Percentiles rank a stretch among this genome's conserved stretches.
These are phyloP conservation scores for Yarrowia keelungensis DNA, from an alignment of 805 yeast species.

Conservation along the genomic window DNA sequence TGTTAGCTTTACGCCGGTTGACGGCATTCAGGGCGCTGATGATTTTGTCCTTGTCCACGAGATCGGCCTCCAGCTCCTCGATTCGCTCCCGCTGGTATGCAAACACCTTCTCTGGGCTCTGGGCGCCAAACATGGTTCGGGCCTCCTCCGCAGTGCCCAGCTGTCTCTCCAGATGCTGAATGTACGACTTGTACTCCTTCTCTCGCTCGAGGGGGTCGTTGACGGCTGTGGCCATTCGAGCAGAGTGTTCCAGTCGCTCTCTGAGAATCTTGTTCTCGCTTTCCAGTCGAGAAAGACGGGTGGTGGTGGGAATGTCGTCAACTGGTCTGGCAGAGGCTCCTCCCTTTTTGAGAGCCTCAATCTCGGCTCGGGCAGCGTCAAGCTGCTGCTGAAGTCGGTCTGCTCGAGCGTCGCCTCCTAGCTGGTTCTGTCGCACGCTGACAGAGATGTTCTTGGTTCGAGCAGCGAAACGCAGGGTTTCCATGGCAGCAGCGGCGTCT, in stretches of 20 bases:
- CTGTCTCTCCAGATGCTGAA: constrained; percentile 64
- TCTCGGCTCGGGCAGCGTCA: constrained; percentile 65
- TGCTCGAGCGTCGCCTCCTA: constrained; percentile 57
- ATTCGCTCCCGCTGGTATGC: constrained; percentile 74
- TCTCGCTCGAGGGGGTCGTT: constrained; percentile 38
- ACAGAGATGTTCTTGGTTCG: constrained; percentile 86
- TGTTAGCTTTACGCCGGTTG: constrained; percentile 60
- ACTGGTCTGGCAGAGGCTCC: constrained; percentile 4
- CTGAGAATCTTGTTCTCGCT: constrained; percentile 71
- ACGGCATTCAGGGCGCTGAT: constrained; percentile 76
- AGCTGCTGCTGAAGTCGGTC: constrained; percentile 64
- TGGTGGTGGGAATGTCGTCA: constrained; percentile 41
- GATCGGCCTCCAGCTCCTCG: constrained; percentile 62
- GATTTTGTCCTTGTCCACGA: constrained; percentile 78
- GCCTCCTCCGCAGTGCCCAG: constrained; percentile 49
- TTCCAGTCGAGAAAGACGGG: constrained; percentile 55
- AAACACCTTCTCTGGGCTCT: constrained; percentile 49
- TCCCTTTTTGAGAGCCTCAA: constrained; percentile 48
- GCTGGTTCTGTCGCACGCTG: constrained; percentile 59
- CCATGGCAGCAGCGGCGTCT: constrained; percentile 67
- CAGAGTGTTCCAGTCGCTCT: constrained; percentile 73
- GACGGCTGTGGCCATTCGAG: constrained; percentile 52
- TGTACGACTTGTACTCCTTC: constrained; percentile 58
- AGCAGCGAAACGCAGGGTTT: constrained; percentile 90
- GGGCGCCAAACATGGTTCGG: constrained; percentile 41